phyloP scores from a whole-genome alignment of 352 stramenopile species.

The Globisporangium cylindrosporum region DNA sequence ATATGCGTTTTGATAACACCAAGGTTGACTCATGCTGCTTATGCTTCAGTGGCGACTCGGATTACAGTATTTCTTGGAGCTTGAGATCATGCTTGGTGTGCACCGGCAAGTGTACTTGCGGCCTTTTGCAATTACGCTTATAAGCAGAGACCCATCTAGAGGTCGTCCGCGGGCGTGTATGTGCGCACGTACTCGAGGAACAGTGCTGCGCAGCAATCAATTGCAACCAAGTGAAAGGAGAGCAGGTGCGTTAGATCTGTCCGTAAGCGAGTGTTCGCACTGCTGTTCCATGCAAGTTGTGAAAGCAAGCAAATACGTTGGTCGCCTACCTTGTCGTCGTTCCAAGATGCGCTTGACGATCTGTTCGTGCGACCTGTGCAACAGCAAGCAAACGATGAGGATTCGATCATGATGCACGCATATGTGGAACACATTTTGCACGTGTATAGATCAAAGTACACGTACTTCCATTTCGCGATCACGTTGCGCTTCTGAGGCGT shows the following conservation, averaged over 20 bases:
- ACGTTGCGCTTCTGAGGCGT: conserved; percentile 30
- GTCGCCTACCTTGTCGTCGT: conserved; percentile 31
- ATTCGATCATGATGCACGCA: background rate
- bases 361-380: conserved; percentile 34
- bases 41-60: too few relatives aligned
- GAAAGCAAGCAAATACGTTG: background rate
- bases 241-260: background rate
- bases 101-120: background rate
- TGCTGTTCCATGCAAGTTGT: background rate
- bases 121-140: background rate
- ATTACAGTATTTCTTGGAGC: background rate
- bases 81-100: background rate
- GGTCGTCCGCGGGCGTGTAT: conserved; percentile 38
- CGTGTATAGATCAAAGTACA: background rate
- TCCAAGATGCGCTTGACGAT: conserved; percentile 33
- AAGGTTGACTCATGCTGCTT: too few relatives aligned
- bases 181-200: conserved; percentile 46
- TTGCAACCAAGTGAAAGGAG: background rate
- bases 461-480: conserved; percentile 38
- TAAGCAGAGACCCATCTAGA: background rate
- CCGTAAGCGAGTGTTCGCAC: background rate
- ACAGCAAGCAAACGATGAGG: background rate
- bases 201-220: conserved; percentile 21
- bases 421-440: background rate
- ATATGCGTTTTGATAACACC: too few relatives aligned